Percentiles rank a stretch among this genome's conserved stretches.
Evolutionary conservation across 140 eudicot species (phyloP).

Genomic region (Stevia rebaudiana): DNA sequence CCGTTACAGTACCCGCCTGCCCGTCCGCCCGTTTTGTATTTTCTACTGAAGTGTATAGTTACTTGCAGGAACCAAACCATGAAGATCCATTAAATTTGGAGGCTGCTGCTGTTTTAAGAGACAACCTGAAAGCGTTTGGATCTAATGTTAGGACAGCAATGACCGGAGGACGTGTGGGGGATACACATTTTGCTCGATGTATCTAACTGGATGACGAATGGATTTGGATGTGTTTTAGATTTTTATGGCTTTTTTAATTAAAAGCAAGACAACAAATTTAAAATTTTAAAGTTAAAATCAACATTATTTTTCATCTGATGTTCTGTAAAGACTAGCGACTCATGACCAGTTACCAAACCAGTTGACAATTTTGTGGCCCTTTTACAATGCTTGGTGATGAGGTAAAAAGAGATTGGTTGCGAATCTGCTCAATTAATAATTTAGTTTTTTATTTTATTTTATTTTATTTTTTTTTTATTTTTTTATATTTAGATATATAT

Average conservation of each 20-base stretch:
- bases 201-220: constrained; percentile 23
- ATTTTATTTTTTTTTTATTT: background rate
- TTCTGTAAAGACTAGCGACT: background rate
- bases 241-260: background rate
- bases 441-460: background rate
- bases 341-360: background rate
- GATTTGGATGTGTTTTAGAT: background rate
- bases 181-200: constrained; percentile 41
- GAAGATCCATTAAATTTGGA: constrained; percentile 76
- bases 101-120: constrained; percentile 72
- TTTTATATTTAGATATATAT: too few species aligned
- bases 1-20: too few species aligned
- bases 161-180: constrained; percentile 59
- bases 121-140: constrained; percentile 44
- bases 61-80: constrained; percentile 61
- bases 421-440: background rate
- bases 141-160: constrained; percentile 55
- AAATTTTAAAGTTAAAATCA: background rate
- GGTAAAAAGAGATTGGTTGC: too few species aligned
- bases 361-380: background rate
- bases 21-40: background rate
- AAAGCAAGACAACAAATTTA: background rate
- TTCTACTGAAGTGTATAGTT: background rate
- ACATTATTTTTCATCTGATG: background rate
- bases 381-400: background rate